These are phyloP conservation scores for Alternaria brassicicola DNA, from an alignment of 2,329 filamentous ascomycete genomes.

Conservation along the genomic window DNA sequence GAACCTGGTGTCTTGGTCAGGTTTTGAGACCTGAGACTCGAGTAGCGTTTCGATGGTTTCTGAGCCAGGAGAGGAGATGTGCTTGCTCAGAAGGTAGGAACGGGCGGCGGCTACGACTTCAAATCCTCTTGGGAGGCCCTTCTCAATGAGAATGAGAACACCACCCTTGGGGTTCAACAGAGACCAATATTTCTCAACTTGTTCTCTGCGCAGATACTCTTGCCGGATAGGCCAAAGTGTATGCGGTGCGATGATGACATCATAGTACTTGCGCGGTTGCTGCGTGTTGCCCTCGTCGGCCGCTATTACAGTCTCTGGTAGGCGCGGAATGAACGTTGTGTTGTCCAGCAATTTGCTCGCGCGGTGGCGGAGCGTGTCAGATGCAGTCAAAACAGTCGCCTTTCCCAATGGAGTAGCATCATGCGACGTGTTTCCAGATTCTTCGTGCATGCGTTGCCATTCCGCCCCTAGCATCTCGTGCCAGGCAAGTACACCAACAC, in stretches of 20 bases:
- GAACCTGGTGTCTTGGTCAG: constrained; percentile 41
- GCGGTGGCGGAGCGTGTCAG: constrained; percentile 74
- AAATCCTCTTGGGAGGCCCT: constrained; percentile 88
- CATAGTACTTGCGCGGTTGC: constrained; percentile 74
- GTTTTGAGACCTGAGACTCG: constrained; percentile 52
- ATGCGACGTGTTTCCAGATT: constrained; percentile 28
- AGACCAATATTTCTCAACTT: constrained; percentile 88
- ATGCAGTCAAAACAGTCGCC: constrained; percentile 80
- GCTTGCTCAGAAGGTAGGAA: constrained; percentile 75
- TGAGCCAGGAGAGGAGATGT: constrained; percentile 69
- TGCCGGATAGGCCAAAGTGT: constrained; percentile 77
- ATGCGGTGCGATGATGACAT: constrained; percentile 89
- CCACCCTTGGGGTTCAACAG: constrained; percentile 84
- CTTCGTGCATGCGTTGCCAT: constrained; percentile 70
- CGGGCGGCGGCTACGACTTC: constrained; percentile 88
- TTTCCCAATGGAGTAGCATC: constrained; percentile 65
- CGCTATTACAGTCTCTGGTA: constrained; percentile 83
- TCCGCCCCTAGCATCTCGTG: constrained; percentile 79
- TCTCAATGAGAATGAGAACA: constrained; percentile 85
- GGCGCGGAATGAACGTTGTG: constrained; percentile 86
- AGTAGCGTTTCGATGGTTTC: constrained; percentile 47
- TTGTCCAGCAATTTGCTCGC: constrained; percentile 79
- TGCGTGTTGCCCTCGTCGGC: constrained; percentile 52
- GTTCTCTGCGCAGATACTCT: constrained; percentile 75
- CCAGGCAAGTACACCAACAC: constrained; percentile 76